Evolutionary conservation across 352 stramenopile genomes (phyloP), one percentile per base, ranked within the genome.

Genomic region (Globisporangium cylindrosporum): DNA sequence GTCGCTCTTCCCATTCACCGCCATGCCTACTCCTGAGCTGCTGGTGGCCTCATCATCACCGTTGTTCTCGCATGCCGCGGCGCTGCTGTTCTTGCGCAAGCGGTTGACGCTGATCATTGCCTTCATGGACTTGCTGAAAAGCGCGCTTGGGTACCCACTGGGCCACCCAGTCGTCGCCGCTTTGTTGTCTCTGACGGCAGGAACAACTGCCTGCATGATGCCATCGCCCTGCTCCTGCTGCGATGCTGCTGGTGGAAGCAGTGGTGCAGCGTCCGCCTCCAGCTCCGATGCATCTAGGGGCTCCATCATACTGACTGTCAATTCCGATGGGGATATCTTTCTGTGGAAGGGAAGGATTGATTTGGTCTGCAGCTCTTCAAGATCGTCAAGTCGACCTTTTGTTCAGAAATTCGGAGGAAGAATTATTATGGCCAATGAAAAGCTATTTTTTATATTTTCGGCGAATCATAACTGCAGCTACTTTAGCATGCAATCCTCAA

Each of bases 91-190:
- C 20, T 61, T 62, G 14, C 58, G 59, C 29, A 72, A 46, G 8
- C 69, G 69, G 51, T 57, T 71, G n/a, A 59, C 61, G 14, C 67
- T 46, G 43, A 90, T 88, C 67, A 90, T 90, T 56, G 74, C 81
- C 62, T 74, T 74, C 69, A 89, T 76, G 38, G 82, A 90, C 59
- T 81, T 88, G 22, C 71, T 72, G 12, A 48, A 48, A 20, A 90
- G 73, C 36, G 70, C 70, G 15, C 67, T 80, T 49, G 81, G 85
- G 66, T 86, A 88, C 46, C 58, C 61, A 54, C 38, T 60, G 25
- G 63, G 48, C 72, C 68, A 73, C 29, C 61, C 41, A 22, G 56
- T 49, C 25, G 38, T 9, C 25, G 38, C 5, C 18, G 36, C 14
- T 43, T n/a, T 66, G 64, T 24, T 46, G 2, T 24, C 49, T 25